These are phyloP conservation scores for Xerocomellus dryophilus DNA, from an alignment of 768 basidiomycete species.

Conservation along the genomic window DNA sequence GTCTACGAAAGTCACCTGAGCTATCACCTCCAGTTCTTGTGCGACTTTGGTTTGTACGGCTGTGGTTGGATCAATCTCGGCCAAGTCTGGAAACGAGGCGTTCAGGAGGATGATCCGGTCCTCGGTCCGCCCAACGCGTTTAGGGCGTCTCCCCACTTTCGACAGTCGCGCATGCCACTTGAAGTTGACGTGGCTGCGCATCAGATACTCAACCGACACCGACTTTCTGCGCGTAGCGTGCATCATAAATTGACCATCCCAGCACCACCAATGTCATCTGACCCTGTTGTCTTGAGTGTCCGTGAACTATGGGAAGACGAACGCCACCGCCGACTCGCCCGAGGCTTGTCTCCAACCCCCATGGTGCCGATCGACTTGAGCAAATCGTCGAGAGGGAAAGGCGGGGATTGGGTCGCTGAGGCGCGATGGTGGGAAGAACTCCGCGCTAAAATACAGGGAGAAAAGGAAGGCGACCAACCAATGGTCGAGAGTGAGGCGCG, in stretches of 20 bases:
- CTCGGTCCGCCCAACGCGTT: conserved; percentile 28
- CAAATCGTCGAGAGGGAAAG: conserved; percentile 54
- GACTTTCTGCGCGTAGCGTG: conserved; percentile 57
- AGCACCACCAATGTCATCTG: conserved; percentile 46
- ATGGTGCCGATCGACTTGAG: conserved; percentile 69
- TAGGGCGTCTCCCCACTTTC: conserved; percentile 54
- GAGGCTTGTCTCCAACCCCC: conserved; percentile 71
- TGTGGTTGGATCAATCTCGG: conserved; percentile 85
- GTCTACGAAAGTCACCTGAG: conserved; percentile 90
- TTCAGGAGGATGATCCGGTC: conserved; percentile 26
- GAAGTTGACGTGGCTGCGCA: conserved; percentile 83
- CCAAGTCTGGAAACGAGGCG: conserved; percentile 58
- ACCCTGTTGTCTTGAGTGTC: conserved; percentile 82
- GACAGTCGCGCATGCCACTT: conserved; percentile 66
- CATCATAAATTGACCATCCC: conserved; percentile 68
- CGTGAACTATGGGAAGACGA: conserved; percentile 98
- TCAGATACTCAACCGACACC: conserved; percentile 82
- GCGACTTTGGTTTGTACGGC: conserved; percentile 92
- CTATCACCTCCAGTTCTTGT: conserved; percentile 87
- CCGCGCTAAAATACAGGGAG: conserved; percentile 53
- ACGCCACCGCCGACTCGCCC: conserved; percentile 61
- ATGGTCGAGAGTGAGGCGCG: conserved; percentile 24
- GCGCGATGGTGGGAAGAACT: conserved; percentile 76
- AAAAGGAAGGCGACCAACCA: conserved; percentile 30
- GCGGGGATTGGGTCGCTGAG: conserved; percentile 69